A percentile compares a stretch with the other conserved stretches of the same genome.
phyloP scores from a whole-genome alignment of 2,329 filamentous ascomycete species.

The Xylariaceae sp. region DNA sequence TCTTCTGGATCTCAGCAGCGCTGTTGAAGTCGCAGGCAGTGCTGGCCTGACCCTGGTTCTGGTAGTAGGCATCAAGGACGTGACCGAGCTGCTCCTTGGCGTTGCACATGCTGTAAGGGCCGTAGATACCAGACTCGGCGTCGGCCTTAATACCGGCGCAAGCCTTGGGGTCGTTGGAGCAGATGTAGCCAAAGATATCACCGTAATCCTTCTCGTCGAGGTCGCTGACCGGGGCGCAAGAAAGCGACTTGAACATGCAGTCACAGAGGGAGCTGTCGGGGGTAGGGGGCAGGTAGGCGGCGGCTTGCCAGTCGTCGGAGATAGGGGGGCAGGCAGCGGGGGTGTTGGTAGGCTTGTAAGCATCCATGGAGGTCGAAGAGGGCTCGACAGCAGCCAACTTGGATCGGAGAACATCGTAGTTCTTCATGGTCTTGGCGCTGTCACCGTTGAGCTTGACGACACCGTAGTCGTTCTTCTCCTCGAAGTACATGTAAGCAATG shows the following conservation, averaged over 20 bases:
- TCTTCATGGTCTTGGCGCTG: constrained; percentile 51
- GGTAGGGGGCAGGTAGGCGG: constrained; percentile 62
- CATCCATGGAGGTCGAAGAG: constrained; percentile 50
- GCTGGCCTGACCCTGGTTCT: constrained; percentile 41
- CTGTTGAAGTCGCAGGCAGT: constrained; percentile 56
- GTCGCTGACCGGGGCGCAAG: constrained; percentile 53
- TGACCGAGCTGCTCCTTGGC: constrained; percentile 55
- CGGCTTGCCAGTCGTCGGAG: constrained; percentile 52
- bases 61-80: constrained; percentile 56
- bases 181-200: constrained; percentile 37
- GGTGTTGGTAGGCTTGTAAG: constrained; percentile 61
- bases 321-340: constrained; percentile 58
- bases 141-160: constrained; percentile 55
- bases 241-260: constrained; percentile 65
- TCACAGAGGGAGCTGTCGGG: constrained; percentile 63
- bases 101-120: constrained; percentile 61
- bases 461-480: constrained; percentile 69
- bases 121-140: constrained; percentile 51
- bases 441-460: constrained; percentile 51
- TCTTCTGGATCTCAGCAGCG: constrained; percentile 40
- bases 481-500: constrained; percentile 81
- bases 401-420: constrained; percentile 59
- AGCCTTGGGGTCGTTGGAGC: constrained; percentile 41
- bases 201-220: constrained; percentile 50
- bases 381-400: constrained; percentile 58